A percentile compares a stretch with the other conserved stretches of the same genome.
phyloP scores from a whole-genome alignment of 176 grass and related monocot species.

The Avena insularis region DNA sequence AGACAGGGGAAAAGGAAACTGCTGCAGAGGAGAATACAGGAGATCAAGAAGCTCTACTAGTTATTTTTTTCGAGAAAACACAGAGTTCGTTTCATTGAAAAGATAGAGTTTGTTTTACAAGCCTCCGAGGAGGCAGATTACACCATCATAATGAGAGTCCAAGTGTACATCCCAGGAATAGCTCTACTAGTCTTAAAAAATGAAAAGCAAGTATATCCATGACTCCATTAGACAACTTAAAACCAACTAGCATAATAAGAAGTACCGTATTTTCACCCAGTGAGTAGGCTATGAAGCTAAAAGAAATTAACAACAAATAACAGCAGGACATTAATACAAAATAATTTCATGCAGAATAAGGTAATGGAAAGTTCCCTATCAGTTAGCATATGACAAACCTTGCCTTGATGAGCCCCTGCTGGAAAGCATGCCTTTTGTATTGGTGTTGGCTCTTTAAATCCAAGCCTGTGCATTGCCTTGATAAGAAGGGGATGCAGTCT shows the following conservation, averaged over 20 bases:
- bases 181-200: neutral
- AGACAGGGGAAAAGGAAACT: too few relatives aligned
- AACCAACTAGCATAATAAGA: neutral
- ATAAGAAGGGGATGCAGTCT: slow-evolving; percentile 84
- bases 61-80: neutral
- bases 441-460: slow-evolving; percentile 88
- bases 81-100: too few relatives aligned
- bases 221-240: neutral
- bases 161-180: too few relatives aligned
- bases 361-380: neutral
- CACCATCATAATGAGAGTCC: too few relatives aligned
- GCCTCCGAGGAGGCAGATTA: too few relatives aligned
- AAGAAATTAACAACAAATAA: neutral
- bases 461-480: slow-evolving; percentile 68
- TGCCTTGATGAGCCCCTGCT: slow-evolving; percentile 89
- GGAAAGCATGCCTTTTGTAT: slow-evolving; percentile 91
- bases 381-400: slow-evolving; percentile 62
- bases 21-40: too few relatives aligned
- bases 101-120: too few relatives aligned
- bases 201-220: neutral
- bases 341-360: slow-evolving; percentile 21
- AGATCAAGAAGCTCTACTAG: neutral
- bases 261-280: neutral
- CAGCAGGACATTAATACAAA: neutral
- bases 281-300: slow-evolving; percentile 10